Evolutionary conservation across 2,329 filamentous ascomycete species (phyloP), one percentile per base, ranked within the genome.

Genomic region (Microascus cirrosus): DNA sequence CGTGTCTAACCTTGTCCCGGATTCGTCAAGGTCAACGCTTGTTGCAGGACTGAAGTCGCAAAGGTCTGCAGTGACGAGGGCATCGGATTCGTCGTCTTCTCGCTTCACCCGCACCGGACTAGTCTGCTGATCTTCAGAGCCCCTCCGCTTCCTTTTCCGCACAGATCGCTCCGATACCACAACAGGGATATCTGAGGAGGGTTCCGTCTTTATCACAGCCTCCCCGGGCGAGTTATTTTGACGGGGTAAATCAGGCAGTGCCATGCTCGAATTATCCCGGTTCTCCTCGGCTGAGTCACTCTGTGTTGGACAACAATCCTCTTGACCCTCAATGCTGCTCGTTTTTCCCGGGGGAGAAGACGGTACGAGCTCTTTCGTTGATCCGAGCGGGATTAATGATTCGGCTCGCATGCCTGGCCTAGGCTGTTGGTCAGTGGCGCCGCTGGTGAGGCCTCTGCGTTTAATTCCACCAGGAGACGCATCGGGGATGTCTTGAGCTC

Each of bases 1-100:
- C 2, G 55, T 57, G 36, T 52, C 32, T 13, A 57, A 52, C 22
- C 48, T 57, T 10, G 48, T 53, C 20, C 55, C 36, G 18, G 55
- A 34, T 22, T 71, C 67, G 15, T 68, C 71, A 1, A 87, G 72
- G 64, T 87, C 84, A 55, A 86, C 74, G 57, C 82, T 86, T 56
- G 84, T 82, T 48, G 79, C 73, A 0, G 75, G 71, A 22, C 69
- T 63, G 59, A 75, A 60, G 8, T 60, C 60, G 52, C 58, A 60
- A 8, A 64, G 60, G 2, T 62, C 62, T 3, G 60, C 53, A 2
- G 64, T 58, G 18, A 63, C 24, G 2, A 45, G 25, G 45, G 51
- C 51, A 63, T 65, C 45, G 32, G 25, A 42, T 28, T 39, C 45
- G 15, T 42, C 35, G 24, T 65, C 59, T 62, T 82, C 78, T 6